These are phyloP conservation scores for Epichloe sp. DNA, from an alignment of 2,329 filamentous ascomycete species.

Conservation along the genomic window DNA sequence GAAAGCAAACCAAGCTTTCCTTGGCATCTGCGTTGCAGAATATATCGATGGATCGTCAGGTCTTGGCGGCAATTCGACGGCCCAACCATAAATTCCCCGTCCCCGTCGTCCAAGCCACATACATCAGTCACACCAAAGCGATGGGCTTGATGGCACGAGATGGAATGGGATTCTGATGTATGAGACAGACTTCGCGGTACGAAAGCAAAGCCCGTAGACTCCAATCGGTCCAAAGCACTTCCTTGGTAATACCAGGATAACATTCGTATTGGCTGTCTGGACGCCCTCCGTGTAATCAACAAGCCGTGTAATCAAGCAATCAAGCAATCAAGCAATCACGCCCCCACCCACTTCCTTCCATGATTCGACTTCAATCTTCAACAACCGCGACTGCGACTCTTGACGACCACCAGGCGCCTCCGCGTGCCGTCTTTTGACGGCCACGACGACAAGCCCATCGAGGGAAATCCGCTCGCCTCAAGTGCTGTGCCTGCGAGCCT, in stretches of 20 bases:
- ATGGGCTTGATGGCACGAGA: background rate
- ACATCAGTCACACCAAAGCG: background rate
- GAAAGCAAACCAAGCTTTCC: conserved; percentile 16
- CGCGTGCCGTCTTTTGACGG: background rate
- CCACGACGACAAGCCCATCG: background rate
- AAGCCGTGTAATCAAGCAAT: too few species aligned
- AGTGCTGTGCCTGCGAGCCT: conserved; percentile 4
- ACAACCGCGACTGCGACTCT: background rate
- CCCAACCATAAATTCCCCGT: background rate
- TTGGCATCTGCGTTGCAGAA: conserved; percentile 13
- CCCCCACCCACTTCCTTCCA: background rate
- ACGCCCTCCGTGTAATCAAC: too few species aligned
- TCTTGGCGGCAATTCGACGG: background rate
- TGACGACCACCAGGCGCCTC: background rate
- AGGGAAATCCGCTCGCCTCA: background rate
- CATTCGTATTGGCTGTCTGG: too few species aligned
- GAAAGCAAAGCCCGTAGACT: too few species aligned
- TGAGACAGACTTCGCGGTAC: too few species aligned
- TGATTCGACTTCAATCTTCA: background rate
- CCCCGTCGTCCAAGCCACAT: background rate
- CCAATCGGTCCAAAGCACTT: too few species aligned
- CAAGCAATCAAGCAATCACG: too few species aligned
- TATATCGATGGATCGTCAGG: background rate
- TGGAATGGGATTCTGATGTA: too few species aligned
- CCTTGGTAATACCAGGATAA: too few species aligned